phyloP scores from a whole-genome alignment of 495 filamentous ascomycete species.

The Penicillium coprophilum region DNA sequence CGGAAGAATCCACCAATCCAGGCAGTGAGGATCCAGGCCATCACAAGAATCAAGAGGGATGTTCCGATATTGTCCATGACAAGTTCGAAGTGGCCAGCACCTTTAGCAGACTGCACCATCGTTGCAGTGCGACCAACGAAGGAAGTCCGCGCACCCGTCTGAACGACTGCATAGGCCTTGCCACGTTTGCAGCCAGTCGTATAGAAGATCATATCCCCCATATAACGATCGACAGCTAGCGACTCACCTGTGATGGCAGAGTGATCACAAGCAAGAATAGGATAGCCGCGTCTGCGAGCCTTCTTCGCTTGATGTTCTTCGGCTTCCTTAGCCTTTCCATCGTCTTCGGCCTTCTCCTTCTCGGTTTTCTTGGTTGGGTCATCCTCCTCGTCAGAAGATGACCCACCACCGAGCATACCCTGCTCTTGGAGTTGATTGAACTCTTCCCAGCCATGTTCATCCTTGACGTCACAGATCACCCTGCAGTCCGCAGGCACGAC shows the following conservation, averaged over 20 bases:
- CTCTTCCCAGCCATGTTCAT: conserved; percentile 64
- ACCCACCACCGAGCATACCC: conserved; percentile 55
- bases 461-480: conserved; percentile 69
- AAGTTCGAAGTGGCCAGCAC: conserved; percentile 72
- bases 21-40: conserved; percentile 63
- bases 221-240: conserved; percentile 70
- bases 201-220: conserved; percentile 67
- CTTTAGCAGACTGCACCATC: conserved; percentile 64
- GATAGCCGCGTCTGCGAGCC: conserved; percentile 44
- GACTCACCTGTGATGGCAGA: conserved; percentile 75
- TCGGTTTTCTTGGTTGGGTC: conserved; percentile 16
- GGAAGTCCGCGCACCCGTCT: conserved; percentile 59
- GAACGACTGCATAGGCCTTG: conserved; percentile 64
- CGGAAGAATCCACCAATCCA: conserved; percentile 77
- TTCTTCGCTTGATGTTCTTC: conserved; percentile 19
- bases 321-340: conserved; percentile 14
- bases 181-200: conserved; percentile 75
- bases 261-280: conserved; percentile 67
- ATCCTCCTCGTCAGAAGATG: conserved; percentile 48
- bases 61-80: conserved; percentile 79
- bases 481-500: conserved; percentile 70
- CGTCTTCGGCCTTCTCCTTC: conserved; percentile 14
- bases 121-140: conserved; percentile 71
- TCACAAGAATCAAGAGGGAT: conserved; percentile 63
- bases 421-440: conserved; percentile 55